Evolutionary conservation across 2,329 filamentous ascomycete species (phyloP), one percentile per base, ranked within the genome.

Genomic region (Talaromyces sp.): DNA sequence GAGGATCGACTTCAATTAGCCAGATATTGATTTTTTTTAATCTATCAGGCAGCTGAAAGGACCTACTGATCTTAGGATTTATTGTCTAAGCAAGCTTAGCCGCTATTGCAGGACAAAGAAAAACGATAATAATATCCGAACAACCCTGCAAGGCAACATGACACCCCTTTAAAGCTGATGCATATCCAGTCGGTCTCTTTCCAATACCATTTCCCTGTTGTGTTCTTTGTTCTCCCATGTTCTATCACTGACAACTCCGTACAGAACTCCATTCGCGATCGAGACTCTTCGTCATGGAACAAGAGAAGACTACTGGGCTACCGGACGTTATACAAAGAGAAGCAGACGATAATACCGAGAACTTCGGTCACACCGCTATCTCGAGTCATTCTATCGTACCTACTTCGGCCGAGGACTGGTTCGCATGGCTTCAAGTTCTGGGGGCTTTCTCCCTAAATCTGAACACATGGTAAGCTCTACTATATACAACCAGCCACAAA

Each of bases 341-440:
- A 52, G 25, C 9, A 35, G 27, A 9, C 49, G 49, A 9, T 3
- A 9, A 13, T 52, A 8, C 15, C 6, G 49, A 52, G 7, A 19
- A 52, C 7, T 13, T 7, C 13, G 9, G 49, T 19, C 49, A 52
- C 49, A 19, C 4, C 49, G n/a, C 17, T 13, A 31, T 15, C 5
- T 52, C 49, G 6, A 52, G 49, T 25, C n/a, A 33, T 1, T 10
- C 52, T 39, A 19, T 13, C 17, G 33, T 4, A 57, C 15, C 31
- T 45, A 15, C 37, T 27, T 39, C 56, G 15, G 19, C 56, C 15
- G 56, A 59, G 22, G 17, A 59, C 9, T 43, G 19, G 37, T 61
- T 49, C 11, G 63, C 63, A 41, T 64, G 63, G 63, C 9, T 64
- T 3, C 56, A 59, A 22, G 63, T 64, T 22, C 56, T 61, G 2